Evolutionary conservation across 495 filamentous ascomycete species (phyloP), one percentile per base, ranked within the genome.

Genomic region (Bombardia bombarda): DNA sequence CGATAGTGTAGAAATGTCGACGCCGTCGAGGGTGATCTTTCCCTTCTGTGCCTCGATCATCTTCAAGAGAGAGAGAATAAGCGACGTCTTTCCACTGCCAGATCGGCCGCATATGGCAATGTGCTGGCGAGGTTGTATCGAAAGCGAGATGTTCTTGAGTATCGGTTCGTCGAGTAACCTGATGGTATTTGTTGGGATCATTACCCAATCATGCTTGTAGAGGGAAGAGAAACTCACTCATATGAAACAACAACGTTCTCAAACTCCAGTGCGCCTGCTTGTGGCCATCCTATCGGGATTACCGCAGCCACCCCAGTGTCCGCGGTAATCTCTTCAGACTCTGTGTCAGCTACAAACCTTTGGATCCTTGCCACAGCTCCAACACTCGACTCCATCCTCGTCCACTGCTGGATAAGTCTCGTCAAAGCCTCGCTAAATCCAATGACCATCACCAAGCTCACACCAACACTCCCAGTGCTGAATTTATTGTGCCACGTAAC

Each of bases 11-110:
- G 41, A 14, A 23, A 41, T 21, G n/a, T 40, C 17, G 18, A 28
- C 21, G 8, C 31, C 30, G 37, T 45, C 47, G 35, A 50, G 12
- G 21, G 9, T 25, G 31, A 49, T 32, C 3, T 14, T 7, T 7
- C 45, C 74, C 71, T 31, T 87, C 86, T 28, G 72, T 62, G 39
- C 68, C 65, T 95, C 88, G 45, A 96, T 90, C 45, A 96, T 87
- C 30, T 89, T 79, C 70, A 96, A 93, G 7, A 95, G 72, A 18
- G 86, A 78, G 49, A 95, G 70, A 3, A 90, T 88, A 38, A 95
- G 71, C 3, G 87, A 90, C 49, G 85, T 89, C 65, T 96, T 96
- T 51, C 90, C 90, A 22, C 40, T 46, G 7, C 54, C 54, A 4
- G 41, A 45, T 7, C 34, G 36, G 5, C 49, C 41, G 46, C 25